Evolutionary conservation across 768 basidiomycete species (phyloP).

Genomic region (Pulveroboletus sp.): DNA sequence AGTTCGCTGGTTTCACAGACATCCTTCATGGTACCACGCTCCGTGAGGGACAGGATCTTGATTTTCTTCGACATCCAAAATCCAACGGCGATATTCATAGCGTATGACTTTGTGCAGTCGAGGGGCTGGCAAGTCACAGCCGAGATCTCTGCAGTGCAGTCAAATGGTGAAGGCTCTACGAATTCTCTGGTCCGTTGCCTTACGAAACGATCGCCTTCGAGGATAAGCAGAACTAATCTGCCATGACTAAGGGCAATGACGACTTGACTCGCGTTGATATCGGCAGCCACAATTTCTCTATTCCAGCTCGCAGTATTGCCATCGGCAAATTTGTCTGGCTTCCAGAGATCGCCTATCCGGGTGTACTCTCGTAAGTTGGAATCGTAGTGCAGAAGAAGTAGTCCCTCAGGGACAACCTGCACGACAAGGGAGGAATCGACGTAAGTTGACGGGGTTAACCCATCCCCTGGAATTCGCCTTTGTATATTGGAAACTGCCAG

Average conservation of each 20-base stretch:
- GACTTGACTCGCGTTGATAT: conserved; percentile 64
- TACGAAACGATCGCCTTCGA: conserved; percentile 39
- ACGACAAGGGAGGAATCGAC: conserved; percentile 53
- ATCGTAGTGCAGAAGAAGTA: conserved; percentile 56
- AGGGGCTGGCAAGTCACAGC: conserved; percentile 61
- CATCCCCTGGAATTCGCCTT: conserved; percentile 17
- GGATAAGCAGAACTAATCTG: conserved; percentile 45
- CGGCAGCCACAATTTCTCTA: conserved; percentile 60
- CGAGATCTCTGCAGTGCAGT: conserved; percentile 51
- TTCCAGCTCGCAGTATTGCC: conserved; percentile 19
- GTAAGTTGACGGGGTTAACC: conserved; percentile 27
- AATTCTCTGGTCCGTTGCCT: conserved; percentile 22
- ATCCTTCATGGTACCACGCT: conserved; percentile 12
- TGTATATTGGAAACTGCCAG: conserved; percentile 59
- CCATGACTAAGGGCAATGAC: conserved; percentile 56
- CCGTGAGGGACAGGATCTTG: conserved; percentile 46
- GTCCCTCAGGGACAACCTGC: conserved; percentile 63
- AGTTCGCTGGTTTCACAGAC: conserved; percentile 30
- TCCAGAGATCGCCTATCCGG: conserved; percentile 39
- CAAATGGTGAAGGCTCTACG: conserved; percentile 14
- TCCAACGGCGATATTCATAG: conserved; percentile 54
- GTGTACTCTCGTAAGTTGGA: conserved; percentile 37
- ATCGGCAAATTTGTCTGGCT: conserved; percentile 26
- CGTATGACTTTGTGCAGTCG: conserved; percentile 41
- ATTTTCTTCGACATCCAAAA: conserved; percentile 73